Conservation (phyloP, 306 rosid species). For the Ormosia emarginata region DNA sequence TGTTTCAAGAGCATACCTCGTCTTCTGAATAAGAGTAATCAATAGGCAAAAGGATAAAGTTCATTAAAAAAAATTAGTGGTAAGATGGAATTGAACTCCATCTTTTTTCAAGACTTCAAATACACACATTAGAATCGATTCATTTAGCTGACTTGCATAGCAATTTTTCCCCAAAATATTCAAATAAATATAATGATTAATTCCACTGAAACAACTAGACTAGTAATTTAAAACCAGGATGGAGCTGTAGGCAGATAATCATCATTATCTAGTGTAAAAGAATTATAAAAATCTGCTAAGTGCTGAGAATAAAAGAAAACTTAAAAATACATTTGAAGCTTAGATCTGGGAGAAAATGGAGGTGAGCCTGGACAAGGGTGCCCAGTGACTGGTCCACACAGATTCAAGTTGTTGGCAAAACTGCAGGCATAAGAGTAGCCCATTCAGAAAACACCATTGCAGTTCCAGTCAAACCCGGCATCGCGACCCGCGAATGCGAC, state of each 20-base stretch:
- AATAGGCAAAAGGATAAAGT: not conserved
- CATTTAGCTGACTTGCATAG: not conserved
- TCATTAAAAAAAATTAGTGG: not conserved
- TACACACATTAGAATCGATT: not conserved
- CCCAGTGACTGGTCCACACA: slow-evolving; percentile 98
- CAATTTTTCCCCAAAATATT: not conserved
- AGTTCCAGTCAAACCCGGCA: too few relatives aligned
- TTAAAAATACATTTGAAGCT: not conserved
- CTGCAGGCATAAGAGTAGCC: slow-evolving; percentile 44
- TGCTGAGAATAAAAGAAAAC: not conserved
- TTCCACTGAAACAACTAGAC: not conserved
- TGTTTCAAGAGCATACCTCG: not conserved
- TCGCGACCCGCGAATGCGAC: too few relatives aligned
- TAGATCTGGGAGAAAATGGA: slow-evolving; percentile 99
- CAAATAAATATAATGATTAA: not conserved
- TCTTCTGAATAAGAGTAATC: not conserved
- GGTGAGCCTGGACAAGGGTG: slow-evolving; percentile 99
- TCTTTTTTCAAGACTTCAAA: not conserved
- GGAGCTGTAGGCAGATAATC: not conserved
- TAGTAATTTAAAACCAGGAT: not conserved
- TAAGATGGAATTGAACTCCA: not conserved
- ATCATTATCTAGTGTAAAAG: not conserved
- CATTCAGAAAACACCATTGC: slow-evolving; percentile 27
- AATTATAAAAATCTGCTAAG: not conserved
- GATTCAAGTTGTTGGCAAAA: slow-evolving; percentile 89